Evolutionary conservation across 805 yeast species (phyloP).

Genomic region (Pichia insulana): DNA sequence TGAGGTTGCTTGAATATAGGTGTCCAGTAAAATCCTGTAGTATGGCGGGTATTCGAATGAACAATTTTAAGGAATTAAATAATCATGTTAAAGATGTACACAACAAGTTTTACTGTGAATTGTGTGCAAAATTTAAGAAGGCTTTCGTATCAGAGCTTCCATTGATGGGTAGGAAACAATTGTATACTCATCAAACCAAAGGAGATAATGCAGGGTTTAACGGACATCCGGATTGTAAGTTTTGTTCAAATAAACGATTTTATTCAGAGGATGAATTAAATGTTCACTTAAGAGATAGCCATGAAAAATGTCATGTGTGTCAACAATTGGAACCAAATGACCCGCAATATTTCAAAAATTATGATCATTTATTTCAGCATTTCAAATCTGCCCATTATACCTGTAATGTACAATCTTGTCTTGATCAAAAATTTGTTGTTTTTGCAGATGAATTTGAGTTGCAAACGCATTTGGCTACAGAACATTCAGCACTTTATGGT

Average conservation of each 20-base stretch:
- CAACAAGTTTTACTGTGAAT: slow-evolving; percentile 54
- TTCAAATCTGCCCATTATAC: slow-evolving; percentile 65
- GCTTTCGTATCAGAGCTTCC: slow-evolving; percentile 68
- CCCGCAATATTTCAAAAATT: slow-evolving; percentile 73
- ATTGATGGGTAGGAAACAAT: slow-evolving; percentile 49
- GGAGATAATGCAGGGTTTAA: slow-evolving; percentile 75
- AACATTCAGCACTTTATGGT: slow-evolving; percentile 43
- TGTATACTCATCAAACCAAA: slow-evolving; percentile 57
- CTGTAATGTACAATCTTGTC: slow-evolving; percentile 68
- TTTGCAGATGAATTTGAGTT: slow-evolving; percentile 80
- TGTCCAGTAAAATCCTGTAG: slow-evolving; percentile 40
- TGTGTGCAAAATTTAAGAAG: slow-evolving; percentile 71
- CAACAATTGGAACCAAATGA: slow-evolving; percentile 52
- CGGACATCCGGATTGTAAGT: slow-evolving; percentile 86
- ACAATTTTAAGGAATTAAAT: slow-evolving; percentile 46
- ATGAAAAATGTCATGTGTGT: slow-evolving; percentile 87
- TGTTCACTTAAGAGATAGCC: slow-evolving; percentile 71
- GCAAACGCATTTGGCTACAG: slow-evolving; percentile 78
- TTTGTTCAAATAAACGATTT: slow-evolving; percentile 66
- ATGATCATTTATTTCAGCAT: slow-evolving; percentile 66
- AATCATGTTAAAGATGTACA: slow-evolving; percentile 64
- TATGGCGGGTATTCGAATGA: slow-evolving; percentile 23
- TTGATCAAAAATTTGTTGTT: slow-evolving; percentile 87
- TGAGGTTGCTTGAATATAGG: slow-evolving; percentile 40
- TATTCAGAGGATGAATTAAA: slow-evolving; percentile 84